Percentiles rank a stretch among this genome's conserved stretches.
Evolutionary conservation across 2,329 filamentous ascomycete species (phyloP).

Genomic region (Ascochyta clinopodiicola): DNA sequence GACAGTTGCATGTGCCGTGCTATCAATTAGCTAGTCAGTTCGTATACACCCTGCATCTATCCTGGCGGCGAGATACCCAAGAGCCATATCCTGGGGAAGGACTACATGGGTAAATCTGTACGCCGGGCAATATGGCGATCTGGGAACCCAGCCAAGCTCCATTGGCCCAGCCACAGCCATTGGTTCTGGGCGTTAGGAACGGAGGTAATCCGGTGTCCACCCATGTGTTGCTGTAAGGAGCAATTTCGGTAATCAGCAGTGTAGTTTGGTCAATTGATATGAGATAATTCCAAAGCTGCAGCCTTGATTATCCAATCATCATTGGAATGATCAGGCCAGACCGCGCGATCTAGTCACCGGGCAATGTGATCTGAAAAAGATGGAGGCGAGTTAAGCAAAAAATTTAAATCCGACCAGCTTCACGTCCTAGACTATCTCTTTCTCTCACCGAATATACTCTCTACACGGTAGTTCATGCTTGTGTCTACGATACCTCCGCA

Average conservation of each 20-base stretch:
- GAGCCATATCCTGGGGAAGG: not conserved
- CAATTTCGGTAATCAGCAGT: too few relatives aligned
- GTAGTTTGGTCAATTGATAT: too few relatives aligned
- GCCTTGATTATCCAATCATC: too few relatives aligned
- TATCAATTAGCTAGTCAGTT: not conserved
- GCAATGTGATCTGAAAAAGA: not conserved
- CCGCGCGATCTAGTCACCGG: not conserved
- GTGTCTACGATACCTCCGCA: too few relatives aligned
- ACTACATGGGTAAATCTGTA: not conserved
- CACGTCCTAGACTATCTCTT: not conserved
- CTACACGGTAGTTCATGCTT: too few relatives aligned
- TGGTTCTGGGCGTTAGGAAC: too few relatives aligned
- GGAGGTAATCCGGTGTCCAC: too few relatives aligned
- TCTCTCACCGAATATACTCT: not conserved
- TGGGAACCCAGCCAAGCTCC: too few relatives aligned
- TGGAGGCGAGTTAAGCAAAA: not conserved
- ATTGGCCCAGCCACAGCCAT: too few relatives aligned
- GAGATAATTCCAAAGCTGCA: too few relatives aligned
- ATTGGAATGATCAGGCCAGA: too few relatives aligned
- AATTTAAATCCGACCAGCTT: not conserved
- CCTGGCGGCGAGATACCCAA: not conserved
- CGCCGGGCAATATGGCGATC: not conserved
- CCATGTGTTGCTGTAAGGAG: too few relatives aligned
- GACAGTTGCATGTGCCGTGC: not conserved
- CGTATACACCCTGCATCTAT: not conserved